Evolutionary conservation across 1,284 basidiomycete species (phyloP).

Genomic region (Cutaneotrichosporon sp.): DNA sequence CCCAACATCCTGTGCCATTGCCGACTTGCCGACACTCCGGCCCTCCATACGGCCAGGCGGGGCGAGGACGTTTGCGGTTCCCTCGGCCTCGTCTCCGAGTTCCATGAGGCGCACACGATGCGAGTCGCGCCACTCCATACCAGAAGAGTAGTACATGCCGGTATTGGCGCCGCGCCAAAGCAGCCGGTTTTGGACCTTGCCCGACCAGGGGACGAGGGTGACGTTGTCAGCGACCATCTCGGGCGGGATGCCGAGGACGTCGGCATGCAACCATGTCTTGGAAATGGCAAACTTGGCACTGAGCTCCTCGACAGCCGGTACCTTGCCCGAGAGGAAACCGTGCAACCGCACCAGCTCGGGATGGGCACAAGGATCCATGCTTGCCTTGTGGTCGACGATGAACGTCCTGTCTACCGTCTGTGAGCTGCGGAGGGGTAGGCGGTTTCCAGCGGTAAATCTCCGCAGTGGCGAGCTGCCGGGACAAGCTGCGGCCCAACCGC

Average conservation of each 20-base stretch:
- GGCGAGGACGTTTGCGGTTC: constrained; percentile 13
- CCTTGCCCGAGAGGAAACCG: constrained; percentile 39
- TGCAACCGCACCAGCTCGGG: constrained; percentile 42
- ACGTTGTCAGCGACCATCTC: constrained; percentile 40
- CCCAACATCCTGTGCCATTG: constrained; percentile 57
- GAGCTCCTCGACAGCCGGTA: constrained; percentile 31
- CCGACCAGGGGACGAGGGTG: constrained; percentile 36
- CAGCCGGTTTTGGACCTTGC: constrained; percentile 34
- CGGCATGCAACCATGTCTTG: constrained; percentile 46
- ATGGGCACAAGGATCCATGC: constrained; percentile 46
- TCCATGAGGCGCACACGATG: constrained; percentile 43
- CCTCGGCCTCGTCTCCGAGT: constrained; percentile 19
- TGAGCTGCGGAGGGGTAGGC: not conserved
- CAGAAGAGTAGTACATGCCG: constrained; percentile 32
- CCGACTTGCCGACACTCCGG: constrained; percentile 68
- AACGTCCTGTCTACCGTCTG: constrained; percentile 34
- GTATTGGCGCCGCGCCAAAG: constrained; percentile 52
- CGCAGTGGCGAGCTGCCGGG: constrained; percentile 13
- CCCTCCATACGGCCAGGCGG: constrained; percentile 49
- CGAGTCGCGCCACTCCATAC: constrained; percentile 39
- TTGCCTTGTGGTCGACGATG: constrained; percentile 35
- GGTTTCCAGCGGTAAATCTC: not conserved
- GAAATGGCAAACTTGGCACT: constrained; percentile 45
- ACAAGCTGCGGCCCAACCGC: constrained; percentile 37
- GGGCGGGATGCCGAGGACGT: constrained; percentile 50